phyloP scores from a whole-genome alignment of 192 early-diverging fungal species.

The Coemansia sp. region DNA sequence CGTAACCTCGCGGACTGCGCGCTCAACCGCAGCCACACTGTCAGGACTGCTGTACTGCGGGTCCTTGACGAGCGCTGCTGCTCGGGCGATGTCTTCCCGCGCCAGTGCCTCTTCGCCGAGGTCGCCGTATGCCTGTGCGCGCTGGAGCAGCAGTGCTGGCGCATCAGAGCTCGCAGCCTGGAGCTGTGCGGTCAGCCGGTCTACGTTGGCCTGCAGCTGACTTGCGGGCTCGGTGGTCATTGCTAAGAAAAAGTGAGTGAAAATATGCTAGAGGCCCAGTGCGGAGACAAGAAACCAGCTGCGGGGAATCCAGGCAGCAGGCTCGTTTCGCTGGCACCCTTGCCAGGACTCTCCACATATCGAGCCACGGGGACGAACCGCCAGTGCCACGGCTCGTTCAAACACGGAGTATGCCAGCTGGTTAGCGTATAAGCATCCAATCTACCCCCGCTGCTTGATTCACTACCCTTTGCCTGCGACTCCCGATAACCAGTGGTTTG shows the following conservation, averaged over 20 bases:
- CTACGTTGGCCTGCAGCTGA: slow-evolving; percentile 6
- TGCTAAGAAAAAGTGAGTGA: neutral
- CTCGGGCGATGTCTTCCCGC: slow-evolving; percentile 26
- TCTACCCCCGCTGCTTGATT: too few relatives aligned
- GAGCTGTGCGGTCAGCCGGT: slow-evolving; percentile 23
- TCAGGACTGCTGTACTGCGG: slow-evolving; percentile 2
- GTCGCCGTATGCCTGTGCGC: slow-evolving; percentile 22
- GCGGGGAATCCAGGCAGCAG: too few relatives aligned
- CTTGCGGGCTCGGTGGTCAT: neutral
- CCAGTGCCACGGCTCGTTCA: too few relatives aligned
- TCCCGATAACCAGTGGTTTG: too few relatives aligned
- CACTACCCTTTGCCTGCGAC: too few relatives aligned
- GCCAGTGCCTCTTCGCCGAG: slow-evolving; percentile 23
- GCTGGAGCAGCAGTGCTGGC: slow-evolving; percentile 17
- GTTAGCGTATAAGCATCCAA: too few relatives aligned
- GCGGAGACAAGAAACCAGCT: too few relatives aligned
- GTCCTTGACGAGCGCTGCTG: slow-evolving; percentile 30
- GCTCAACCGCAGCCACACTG: slow-evolving; percentile 29
- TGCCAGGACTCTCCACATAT: too few relatives aligned
- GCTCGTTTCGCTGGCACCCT: too few relatives aligned
- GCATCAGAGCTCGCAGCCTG: slow-evolving; percentile 14
- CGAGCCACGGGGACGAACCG: too few relatives aligned
- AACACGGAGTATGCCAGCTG: too few relatives aligned
- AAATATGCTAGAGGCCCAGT: too few relatives aligned
- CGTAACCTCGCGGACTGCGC: slow-evolving; percentile 19